phyloP scores from a whole-genome alignment of 305 asterid genomes.

The Fraxinus floribunda region DNA sequence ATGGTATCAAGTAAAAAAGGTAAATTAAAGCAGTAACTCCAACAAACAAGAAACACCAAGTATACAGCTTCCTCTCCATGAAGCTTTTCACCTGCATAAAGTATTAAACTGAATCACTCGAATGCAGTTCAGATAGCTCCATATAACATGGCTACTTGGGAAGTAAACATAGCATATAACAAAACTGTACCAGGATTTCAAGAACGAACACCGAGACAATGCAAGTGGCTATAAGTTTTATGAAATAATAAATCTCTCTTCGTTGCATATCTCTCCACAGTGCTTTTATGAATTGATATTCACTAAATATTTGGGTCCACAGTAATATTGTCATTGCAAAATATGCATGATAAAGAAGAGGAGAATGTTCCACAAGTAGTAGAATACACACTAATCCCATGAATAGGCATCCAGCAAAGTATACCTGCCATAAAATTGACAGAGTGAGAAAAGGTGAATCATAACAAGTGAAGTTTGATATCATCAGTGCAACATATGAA shows the following conservation, averaged over 20 bases:
- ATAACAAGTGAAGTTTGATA: not conserved
- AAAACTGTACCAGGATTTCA: slow-evolving; percentile 75
- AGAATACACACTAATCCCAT: slow-evolving; percentile 55
- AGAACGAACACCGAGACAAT: slow-evolving; percentile 64
- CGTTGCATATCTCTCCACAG: slow-evolving; percentile 53
- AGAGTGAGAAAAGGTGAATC: not conserved
- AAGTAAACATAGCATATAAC: slow-evolving; percentile 10
- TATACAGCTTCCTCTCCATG: slow-evolving; percentile 77
- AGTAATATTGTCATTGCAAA: slow-evolving; percentile 79
- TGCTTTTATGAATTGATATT: slow-evolving; percentile 66
- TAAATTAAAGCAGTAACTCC: slow-evolving; percentile 68
- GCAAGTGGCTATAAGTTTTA: slow-evolving; percentile 47
- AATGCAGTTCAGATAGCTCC: slow-evolving; percentile 21
- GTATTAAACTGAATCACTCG: slow-evolving; percentile 21
- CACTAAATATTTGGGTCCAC: slow-evolving; percentile 80
- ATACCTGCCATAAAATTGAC: slow-evolving; percentile 46
- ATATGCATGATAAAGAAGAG: slow-evolving; percentile 91
- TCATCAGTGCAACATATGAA: not conserved
- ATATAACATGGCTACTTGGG: slow-evolving; percentile 18
- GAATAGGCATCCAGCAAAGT: slow-evolving; percentile 57
- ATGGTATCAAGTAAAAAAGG: slow-evolving; percentile 52
- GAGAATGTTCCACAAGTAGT: slow-evolving; percentile 75
- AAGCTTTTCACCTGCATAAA: slow-evolving; percentile 82
- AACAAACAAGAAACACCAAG: slow-evolving; percentile 77
- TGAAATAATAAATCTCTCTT: slow-evolving; percentile 44